phyloP scores from a whole-genome alignment of 331 rosid genomes.

The Dryas integrifolia region DNA sequence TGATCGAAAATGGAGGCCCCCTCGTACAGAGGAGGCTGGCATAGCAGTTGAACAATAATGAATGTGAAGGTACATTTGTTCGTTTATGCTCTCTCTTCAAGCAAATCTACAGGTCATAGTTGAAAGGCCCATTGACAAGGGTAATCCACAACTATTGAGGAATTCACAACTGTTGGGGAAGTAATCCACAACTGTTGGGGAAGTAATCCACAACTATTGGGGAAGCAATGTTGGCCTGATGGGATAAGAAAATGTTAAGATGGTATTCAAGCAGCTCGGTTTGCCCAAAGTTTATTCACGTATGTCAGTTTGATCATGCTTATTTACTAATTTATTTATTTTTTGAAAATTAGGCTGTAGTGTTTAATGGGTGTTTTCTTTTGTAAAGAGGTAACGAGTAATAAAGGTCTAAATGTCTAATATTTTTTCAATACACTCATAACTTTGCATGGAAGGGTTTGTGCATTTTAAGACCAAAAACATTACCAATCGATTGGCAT shows the following conservation, averaged over 20 bases:
- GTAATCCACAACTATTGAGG: not conserved
- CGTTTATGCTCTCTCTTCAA: not conserved
- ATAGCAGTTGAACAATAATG: slow-evolving; percentile 44
- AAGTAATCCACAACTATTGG: not conserved
- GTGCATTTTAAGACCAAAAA: too few species aligned
- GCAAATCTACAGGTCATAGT: not conserved
- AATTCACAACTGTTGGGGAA: not conserved
- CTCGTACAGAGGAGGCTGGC: slow-evolving; percentile 41
- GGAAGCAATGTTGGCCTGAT: not conserved
- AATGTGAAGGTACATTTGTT: slow-evolving; percentile 4
- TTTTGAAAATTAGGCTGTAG: too few species aligned
- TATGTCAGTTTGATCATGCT: not conserved
- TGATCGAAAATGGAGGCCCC: slow-evolving; percentile 78
- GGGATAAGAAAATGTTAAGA: not conserved
- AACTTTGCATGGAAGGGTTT: too few species aligned
- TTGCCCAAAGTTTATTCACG: not conserved
- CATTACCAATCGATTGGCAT: too few species aligned
- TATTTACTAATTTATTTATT: too few species aligned
- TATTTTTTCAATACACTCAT: too few species aligned
- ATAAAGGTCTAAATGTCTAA: too few species aligned
- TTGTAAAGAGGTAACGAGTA: too few species aligned
- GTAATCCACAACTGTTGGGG: too few species aligned
- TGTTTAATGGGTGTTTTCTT: not conserved
- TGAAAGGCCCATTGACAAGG: not conserved
- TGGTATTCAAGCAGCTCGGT: not conserved